A percentile compares a stretch with the other conserved stretches of the same genome.
phyloP scores from a whole-genome alignment of 2,329 filamentous ascomycete species.

The Madurella fahalii region DNA sequence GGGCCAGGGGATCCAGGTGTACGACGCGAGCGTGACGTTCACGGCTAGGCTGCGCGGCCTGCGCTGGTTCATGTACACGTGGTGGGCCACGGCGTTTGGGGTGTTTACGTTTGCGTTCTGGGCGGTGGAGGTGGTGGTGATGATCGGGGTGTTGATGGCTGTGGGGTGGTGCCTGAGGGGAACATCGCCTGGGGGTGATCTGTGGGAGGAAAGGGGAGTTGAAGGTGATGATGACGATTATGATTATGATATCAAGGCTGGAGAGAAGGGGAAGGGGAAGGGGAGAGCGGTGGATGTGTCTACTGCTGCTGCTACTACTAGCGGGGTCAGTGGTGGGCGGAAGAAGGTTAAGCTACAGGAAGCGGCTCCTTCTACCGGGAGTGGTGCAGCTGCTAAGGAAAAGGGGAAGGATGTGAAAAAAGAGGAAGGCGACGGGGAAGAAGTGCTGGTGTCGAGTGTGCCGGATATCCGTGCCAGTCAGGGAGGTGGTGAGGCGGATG shows the following conservation, averaged over 20 bases:
- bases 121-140: constrained; percentile 65
- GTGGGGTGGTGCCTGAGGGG: constrained; percentile 38
- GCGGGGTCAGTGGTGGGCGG: constrained; percentile 3
- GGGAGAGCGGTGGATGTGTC: not conserved
- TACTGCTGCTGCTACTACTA: no score
- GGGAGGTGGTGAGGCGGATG: constrained; percentile 44
- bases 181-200: not conserved
- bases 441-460: not conserved
- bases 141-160: constrained; percentile 60
- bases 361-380: not conserved
- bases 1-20: constrained; percentile 69
- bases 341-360: not conserved
- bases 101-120: constrained; percentile 71
- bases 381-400: not conserved
- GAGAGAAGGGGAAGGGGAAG: constrained; percentile 22
- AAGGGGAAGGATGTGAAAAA: constrained; percentile 31
- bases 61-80: constrained; percentile 82
- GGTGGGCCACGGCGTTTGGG: constrained; percentile 65
- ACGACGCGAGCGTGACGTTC: constrained; percentile 63
- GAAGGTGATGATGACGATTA: not conserved
- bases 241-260: not conserved
- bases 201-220: not conserved
- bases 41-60: constrained; percentile 72
- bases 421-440: constrained; percentile 31
- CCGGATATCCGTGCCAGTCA: constrained; percentile 28